Base-by-base conservation (phyloP, 2,329 filamentous ascomycete genomes). In the Xylaria sp. region DNA sequence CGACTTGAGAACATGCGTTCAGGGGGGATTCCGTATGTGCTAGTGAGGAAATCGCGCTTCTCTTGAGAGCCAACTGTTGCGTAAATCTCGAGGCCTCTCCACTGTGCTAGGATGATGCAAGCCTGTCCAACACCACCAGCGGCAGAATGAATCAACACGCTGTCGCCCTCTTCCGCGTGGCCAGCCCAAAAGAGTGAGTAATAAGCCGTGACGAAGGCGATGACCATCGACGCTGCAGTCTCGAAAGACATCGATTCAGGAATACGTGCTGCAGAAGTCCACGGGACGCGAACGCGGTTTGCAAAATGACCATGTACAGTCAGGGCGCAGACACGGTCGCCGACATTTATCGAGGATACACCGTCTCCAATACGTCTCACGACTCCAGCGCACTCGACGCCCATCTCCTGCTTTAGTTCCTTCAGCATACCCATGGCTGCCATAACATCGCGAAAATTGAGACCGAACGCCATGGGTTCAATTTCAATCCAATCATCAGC, bases 91-190 rank as follows among this genome's bases (percentile, higher is more conserved):
- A 62, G 63, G 2, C 72, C 72, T 18, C 61, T 25, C 31, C 66
- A 56, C 9, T 71, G 52, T 1, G 73, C 69, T 4, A 75, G 5
- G 9, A 65, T 56, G 20, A 74, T 65, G 28, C 68, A 67, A 1
- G 72, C 67, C 48, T 71, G 65, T 1, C 72, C 67, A 9, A 71
- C 52, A 18, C 66, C 72, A 3, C 73, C 73, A 9, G 72, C 37
- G 5, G 72, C 74, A 0, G 71, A 54, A 41, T 75, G 74, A 18
- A 74, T 73, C n/a, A 75, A 46, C 1, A 75, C 62, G 0, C 56
- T 44, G 13, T 73, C 46, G 0, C 73, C 73, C 4, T 20, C 20
- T 10, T 39, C 25, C 3, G 66, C 31, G 0, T 56, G 56, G 0
- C 57, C 70, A 2, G 55, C 46, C n/a, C 69, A 34, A 9, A 69